Evolutionary conservation across 768 basidiomycete genomes (phyloP), one percentile per base, ranked within the genome.

Genomic region (Mycena maculata): DNA sequence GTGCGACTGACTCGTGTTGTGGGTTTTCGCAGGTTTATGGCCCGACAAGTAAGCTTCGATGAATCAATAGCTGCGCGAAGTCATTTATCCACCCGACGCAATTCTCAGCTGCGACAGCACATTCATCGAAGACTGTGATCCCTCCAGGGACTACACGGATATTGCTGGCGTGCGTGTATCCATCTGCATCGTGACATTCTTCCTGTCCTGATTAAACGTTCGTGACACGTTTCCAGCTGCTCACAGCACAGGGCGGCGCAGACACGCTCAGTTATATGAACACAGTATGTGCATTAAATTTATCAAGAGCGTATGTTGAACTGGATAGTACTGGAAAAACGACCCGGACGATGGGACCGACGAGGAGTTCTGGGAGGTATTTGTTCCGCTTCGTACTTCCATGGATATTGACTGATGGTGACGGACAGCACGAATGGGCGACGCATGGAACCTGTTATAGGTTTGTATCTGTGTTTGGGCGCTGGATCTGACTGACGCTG

Each of bases 401-500:
- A 3, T 33, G 9, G n/a, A 13, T 13, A 13, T 4, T 53, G 15
- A 30, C 23, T 56, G 28, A 56, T 18, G 31, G 23, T 23, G 22
- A 8, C 42, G 44, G 0, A 25, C 10, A 69, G 88, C 91, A 92
- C 66, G 91, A 92, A 76, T 93, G 92, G 91, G 64, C 77, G 20
- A 86, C 82, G 15, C 92, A 92, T 71, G 92, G 92, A 33, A 92
- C 85, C 9, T 86, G 85, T 71, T 78, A 79, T 77, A 85, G 83
- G 83, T 82, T 48, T 13, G 71, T 69, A 6, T n/a, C 18, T 8
- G 31, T 22, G 28, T 41, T 33, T 18, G 20, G n/a, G n/a, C n/a
- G n/a, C n/a, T n/a, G n/a, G n/a, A n/a, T 42, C 13, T 30, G 18
- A 8, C 11, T 20, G 39, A n/a, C 25, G 13, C 6, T 65, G 23